A percentile compares a stretch with the other conserved stretches of the same genome.
These are phyloP conservation scores for Echites panduratus DNA, from an alignment of 257 asterid genomes.

Conservation along the genomic window DNA sequence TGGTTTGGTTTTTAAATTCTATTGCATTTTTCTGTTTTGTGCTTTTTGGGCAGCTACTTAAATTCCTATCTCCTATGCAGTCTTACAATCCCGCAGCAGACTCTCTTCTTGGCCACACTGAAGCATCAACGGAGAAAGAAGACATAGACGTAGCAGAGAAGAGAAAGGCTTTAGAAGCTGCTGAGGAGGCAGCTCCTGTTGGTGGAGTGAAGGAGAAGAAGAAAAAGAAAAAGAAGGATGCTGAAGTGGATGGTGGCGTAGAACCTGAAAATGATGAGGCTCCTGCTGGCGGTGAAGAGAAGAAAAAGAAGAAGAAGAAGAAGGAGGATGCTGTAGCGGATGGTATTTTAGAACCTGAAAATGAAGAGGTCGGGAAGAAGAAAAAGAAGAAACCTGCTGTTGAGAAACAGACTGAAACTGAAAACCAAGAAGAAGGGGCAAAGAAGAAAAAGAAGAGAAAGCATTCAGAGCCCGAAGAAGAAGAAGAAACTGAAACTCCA, in stretches of 20 bases:
- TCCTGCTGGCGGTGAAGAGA: slow-evolving; percentile 30
- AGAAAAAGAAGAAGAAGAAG: slow-evolving; percentile 42
- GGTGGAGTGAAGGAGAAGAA: slow-evolving; percentile 34
- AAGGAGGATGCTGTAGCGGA: slow-evolving; percentile 29
- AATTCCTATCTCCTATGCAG: slow-evolving; percentile 26
- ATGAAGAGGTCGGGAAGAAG: slow-evolving; percentile 29
- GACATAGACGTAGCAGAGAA: not conserved
- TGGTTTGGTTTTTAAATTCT: slow-evolving; percentile 2
- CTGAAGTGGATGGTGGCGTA: slow-evolving; percentile 13
- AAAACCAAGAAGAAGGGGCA: slow-evolving; percentile 23
- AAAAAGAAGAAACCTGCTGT: slow-evolving; percentile 33
- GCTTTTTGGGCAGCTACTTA: not conserved
- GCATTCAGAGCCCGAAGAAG: slow-evolving; percentile 36
- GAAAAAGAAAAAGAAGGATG: slow-evolving; percentile 34
- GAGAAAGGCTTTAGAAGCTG: slow-evolving; percentile 21
- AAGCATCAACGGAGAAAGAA: slow-evolving; percentile 31
- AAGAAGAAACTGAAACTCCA: slow-evolving; percentile 30
- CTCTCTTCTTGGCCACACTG: slow-evolving; percentile 42
- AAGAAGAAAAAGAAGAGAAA: slow-evolving; percentile 68
- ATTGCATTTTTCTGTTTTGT: not conserved
- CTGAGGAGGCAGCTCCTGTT: slow-evolving; percentile 19
- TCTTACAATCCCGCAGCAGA: slow-evolving; percentile 72
- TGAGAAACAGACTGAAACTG: slow-evolving; percentile 27
- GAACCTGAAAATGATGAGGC: slow-evolving; percentile 34
- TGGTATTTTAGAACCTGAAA: slow-evolving; percentile 13